phyloP scores from a whole-genome alignment of 2,329 filamentous ascomycete species.

The Aureobasidium namibiae region DNA sequence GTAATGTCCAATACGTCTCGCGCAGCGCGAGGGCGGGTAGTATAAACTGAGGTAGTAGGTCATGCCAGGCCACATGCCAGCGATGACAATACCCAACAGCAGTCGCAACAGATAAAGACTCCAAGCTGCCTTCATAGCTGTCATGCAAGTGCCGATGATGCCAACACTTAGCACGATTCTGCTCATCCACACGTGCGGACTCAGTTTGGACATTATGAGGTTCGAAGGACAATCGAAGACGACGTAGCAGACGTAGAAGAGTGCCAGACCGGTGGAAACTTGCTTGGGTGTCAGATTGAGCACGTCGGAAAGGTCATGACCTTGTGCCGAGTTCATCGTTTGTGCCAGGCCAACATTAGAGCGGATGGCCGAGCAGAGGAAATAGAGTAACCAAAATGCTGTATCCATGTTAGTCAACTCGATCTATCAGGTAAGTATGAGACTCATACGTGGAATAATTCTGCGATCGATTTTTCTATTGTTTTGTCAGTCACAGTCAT shows the following conservation, averaged over 20 bases:
- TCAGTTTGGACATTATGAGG: conserved; percentile 76
- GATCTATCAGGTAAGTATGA: neutral
- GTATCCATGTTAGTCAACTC: neutral
- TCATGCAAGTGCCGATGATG: conserved; percentile 73
- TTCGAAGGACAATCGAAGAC: conserved; percentile 85
- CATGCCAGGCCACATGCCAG: conserved; percentile 95
- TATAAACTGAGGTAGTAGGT: conserved; percentile 86
- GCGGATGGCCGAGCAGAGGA: conserved; percentile 82
- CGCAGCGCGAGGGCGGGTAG: conserved; percentile 78
- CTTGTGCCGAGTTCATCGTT: conserved; percentile 69
- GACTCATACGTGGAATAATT: conserved; percentile 22
- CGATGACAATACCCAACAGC: conserved; percentile 76
- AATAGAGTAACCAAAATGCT: conserved; percentile 87
- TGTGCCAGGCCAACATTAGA: conserved; percentile 91
- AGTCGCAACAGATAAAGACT: conserved; percentile 81
- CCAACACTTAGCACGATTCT: conserved; percentile 84
- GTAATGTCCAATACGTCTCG: conserved; percentile 82
- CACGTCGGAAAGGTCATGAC: conserved; percentile 67
- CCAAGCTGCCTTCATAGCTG: conserved; percentile 73
- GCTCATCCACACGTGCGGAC: conserved; percentile 84
- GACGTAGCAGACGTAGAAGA: conserved; percentile 91
- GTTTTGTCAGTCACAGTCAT: neutral
- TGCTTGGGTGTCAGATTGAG: conserved; percentile 65
- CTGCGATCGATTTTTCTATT: conserved; percentile 21
- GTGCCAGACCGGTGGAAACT: conserved; percentile 72